Conservation (phyloP, 2,329 filamentous ascomycete species). For the Sarocladium kiliense region DNA sequence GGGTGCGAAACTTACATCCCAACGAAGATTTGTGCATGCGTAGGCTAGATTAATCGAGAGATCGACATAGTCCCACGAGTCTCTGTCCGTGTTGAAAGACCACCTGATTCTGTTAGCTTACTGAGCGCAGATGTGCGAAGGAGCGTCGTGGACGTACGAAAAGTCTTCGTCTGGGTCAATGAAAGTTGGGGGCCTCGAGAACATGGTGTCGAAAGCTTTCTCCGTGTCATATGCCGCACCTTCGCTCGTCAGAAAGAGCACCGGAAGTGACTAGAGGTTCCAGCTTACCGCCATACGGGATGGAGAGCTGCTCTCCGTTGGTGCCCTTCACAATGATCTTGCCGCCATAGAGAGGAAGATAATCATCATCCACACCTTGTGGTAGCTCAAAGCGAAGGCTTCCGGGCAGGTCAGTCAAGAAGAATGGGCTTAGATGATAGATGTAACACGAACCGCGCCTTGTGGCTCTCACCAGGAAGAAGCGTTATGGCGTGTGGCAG, state of each 20-base stretch:
- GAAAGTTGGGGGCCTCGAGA: constrained; percentile 22
- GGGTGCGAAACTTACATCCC: constrained; percentile 24
- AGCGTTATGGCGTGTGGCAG: constrained; percentile 22
- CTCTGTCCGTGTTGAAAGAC: constrained; percentile 24
- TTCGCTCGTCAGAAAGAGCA: constrained; percentile 10
- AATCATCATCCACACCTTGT: constrained; percentile 22
- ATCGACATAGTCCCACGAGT: constrained; percentile 24
- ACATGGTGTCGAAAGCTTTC: constrained; percentile 33
- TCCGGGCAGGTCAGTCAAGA: background rate
- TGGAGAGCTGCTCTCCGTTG: constrained; percentile 33
- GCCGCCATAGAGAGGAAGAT: constrained; percentile 38
- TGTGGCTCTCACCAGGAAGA: constrained; percentile 22
- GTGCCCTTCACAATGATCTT: constrained; percentile 35
- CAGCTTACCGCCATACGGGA: constrained; percentile 34
- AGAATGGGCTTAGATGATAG: background rate
- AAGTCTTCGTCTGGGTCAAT: constrained; percentile 19
- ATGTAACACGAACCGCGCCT: constrained; percentile 19
- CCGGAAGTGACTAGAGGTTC: background rate
- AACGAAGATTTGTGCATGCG: constrained; percentile 28
- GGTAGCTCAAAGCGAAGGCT: constrained; percentile 26
- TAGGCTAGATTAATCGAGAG: constrained; percentile 24
- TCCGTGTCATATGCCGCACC: constrained; percentile 32
- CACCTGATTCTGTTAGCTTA: constrained; percentile 14
- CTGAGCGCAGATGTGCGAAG: background rate
- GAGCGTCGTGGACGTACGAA: constrained; percentile 15